Evolutionary conservation across 768 basidiomycete genomes (phyloP), one percentile per base, ranked within the genome.

Genomic region (Suillus bovinus): DNA sequence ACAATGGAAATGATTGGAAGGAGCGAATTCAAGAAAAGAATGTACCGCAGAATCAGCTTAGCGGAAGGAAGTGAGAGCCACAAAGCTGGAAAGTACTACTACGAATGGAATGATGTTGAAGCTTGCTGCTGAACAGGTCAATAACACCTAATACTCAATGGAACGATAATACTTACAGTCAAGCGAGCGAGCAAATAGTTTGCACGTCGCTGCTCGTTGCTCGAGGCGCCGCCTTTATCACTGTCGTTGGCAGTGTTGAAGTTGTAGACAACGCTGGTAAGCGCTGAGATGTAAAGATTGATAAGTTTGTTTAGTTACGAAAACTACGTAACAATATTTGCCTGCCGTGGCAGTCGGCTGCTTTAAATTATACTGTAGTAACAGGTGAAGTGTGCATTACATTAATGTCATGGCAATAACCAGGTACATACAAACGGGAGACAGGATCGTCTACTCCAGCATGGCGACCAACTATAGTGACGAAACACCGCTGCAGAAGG

Each of bases 1-100:
- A 31, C 36, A 38, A 58, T 4, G 55, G 14, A 54, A 24, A 60
- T 61, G 27, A 61, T 61, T 58, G 36, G 61, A 59, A 44, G 38
- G 52, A 58, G 24, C 16, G 57, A 52, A 29, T 2, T 49, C 58
- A 54, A n/a, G 47, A 70, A 72, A 71, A 41, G 71, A 74, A 52
- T 39, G 64, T 60, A 16, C 44, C 22, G 53, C 42, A 24, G 36
- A 41, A n/a, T 27, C 63, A 67, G 68, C 69, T 63, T 69, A 67
- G 53, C 69, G 64, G 69, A 70, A 66, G 69, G 69, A 66, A 70
- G 8, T 57, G 54, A 47, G 53, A 55, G 36, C 41, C 49, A 55
- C 52, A 58, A n/a, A n/a, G 36, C 33, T 39, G 33, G n/a, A 62
- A 39, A 36, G 14, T 27, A 49, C 29, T 52, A 50, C 29, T 31